Evolutionary conservation across 176 grass and related monocot species (phyloP), one percentile per base, ranked within the genome.

Genomic region (Puya raimondii): DNA sequence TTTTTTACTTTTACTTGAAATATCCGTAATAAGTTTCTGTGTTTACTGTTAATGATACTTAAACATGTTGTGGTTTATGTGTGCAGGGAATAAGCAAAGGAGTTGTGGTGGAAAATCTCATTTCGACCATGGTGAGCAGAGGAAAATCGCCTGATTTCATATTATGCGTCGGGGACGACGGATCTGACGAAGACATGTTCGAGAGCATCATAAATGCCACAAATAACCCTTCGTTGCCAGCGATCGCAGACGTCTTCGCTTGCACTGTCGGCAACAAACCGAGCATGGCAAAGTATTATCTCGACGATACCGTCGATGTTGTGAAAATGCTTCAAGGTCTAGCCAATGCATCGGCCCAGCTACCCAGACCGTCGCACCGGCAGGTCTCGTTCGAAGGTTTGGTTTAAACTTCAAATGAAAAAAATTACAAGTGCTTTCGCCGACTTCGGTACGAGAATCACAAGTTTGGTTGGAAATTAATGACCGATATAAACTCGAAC

Each of bases 171-270:
- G 94, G 94, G 14, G 94, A 99, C 12, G 94, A 99, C 74, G 82
- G 90, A 11, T 99, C 90, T 0, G 94, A 99, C 47, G 94, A 99
- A 70, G 94, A 99, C 72, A 99, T 99, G 94, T 99, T 99, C 18
- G 94, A 97, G 87, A 92, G 81, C 86, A 85, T 97, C 76, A 81
- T 85, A 47, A 88, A 82, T 50, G 86, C 83, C 13, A 66, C 70
- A 15, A 81, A 79, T 49, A 70, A 82, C 69, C 69, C 83, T 59
- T 75, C 76, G 71, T 51, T 89, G 13, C 82, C 87, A 5, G 70
- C 84, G 22, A 88, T 63, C 48, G 79, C 77, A 23, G 89, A 99
- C 69, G 87, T 99, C 64, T 99, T 99, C 63, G 94, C 94, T 12
- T 99, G 94, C 81, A 99, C 94, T 0, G 94, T 99, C 1, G 89